A percentile compares a stretch with the other conserved stretches of the same genome.
These are phyloP conservation scores for Aspergillus sclerotioniger DNA, from an alignment of 495 filamentous ascomycete species.

Conservation along the genomic window DNA sequence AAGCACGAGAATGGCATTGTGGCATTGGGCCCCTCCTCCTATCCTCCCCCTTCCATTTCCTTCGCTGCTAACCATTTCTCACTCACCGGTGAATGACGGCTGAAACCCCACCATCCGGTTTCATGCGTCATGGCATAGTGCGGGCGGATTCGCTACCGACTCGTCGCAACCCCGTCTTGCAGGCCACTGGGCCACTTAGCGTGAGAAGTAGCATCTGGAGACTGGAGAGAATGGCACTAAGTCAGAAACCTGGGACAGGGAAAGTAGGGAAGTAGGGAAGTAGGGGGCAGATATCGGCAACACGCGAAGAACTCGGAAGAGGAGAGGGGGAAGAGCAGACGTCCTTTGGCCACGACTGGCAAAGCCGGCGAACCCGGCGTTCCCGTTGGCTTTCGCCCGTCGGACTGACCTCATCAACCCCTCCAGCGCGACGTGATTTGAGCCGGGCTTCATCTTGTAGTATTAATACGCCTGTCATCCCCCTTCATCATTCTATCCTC, in stretches of 20 bases:
- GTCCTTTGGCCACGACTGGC: background rate
- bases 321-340: background rate
- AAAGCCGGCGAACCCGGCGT: conserved; percentile 33
- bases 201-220: background rate
- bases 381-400: conserved; percentile 22
- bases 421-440: conserved; percentile 21
- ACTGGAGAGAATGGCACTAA: background rate
- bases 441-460: too few species aligned
- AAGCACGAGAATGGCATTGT: background rate
- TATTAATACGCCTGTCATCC: conserved; percentile 17
- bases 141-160: conserved; percentile 11
- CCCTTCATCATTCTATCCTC: background rate
- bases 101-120: conserved; percentile 12
- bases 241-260: background rate
- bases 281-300: background rate
- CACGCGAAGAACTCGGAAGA: background rate
- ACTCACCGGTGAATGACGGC: conserved; percentile 23
- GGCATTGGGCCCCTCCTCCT: background rate
- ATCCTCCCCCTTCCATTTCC: conserved; percentile 17
- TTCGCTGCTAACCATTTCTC: conserved; percentile 23
- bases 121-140: conserved; percentile 23
- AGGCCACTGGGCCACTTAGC: background rate
- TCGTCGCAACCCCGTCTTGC: background rate
- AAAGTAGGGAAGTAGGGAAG: background rate
- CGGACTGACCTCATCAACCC: conserved; percentile 42